These are phyloP conservation scores for Eimeria necatrix DNA, from an alignment of 169 alveolate genomes.

Conservation along the genomic window DNA sequence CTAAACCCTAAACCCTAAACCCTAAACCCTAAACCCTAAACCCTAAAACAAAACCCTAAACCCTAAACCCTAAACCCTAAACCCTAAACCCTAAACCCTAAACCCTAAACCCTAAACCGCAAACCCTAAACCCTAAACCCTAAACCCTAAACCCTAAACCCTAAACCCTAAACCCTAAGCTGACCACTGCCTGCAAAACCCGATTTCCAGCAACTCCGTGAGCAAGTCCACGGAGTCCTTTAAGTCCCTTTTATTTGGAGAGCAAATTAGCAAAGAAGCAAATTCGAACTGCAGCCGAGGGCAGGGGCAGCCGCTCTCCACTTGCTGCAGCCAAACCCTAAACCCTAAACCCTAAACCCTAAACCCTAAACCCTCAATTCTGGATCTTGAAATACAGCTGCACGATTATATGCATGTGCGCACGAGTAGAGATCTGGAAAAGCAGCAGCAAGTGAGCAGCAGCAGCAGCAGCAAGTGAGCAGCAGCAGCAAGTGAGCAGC, in stretches of 20 bases:
- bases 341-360: neutral
- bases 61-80: neutral
- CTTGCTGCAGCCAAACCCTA: conserved; percentile 61
- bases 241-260: conserved; percentile 72
- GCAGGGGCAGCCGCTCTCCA: conserved; percentile 75
- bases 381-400: too few species aligned
- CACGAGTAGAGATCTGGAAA: too few species aligned
- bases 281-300: conserved; percentile 82
- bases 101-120: neutral
- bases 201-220: conserved; percentile 81
- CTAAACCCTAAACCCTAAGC: neutral
- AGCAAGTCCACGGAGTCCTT: conserved; percentile 79
- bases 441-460: too few species aligned
- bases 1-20: neutral
- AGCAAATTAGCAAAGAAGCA: conserved; percentile 80
- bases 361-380: neutral
- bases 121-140: neutral
- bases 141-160: conserved; percentile 1
- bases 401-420: neutral
- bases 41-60: neutral
- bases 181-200: conserved; percentile 78
- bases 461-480: too few species aligned
- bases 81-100: neutral
- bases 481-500: too few species aligned
- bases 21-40: neutral